phyloP scores from a whole-genome alignment of 768 basidiomycete genomes.

The Naganishia randhawae region DNA sequence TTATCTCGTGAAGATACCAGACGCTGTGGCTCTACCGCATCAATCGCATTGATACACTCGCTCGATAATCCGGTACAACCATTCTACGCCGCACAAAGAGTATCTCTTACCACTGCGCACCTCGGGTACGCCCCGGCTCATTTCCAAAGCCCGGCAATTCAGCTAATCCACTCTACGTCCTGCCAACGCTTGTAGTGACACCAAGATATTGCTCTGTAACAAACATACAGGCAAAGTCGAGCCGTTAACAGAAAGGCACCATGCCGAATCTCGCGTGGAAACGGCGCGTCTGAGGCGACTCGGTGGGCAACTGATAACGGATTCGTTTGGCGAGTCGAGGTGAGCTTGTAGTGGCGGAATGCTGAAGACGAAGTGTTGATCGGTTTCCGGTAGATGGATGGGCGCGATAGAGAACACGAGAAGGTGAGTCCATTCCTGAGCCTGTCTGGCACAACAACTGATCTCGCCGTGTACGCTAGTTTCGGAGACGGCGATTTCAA shows the following conservation, averaged over 20 bases:
- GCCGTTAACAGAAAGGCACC: constrained; percentile 90
- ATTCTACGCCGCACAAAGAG: constrained; percentile 71
- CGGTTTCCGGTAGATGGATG: constrained; percentile 67
- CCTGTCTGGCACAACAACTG: neutral
- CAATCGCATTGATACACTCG: constrained; percentile 84
- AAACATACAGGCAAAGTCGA: constrained; percentile 68
- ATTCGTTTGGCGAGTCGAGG: constrained; percentile 90
- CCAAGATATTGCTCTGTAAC: constrained; percentile 76
- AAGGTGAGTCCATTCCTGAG: constrained; percentile 56
- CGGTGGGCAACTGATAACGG: constrained; percentile 82
- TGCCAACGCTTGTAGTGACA: constrained; percentile 61
- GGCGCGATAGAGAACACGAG: constrained; percentile 88
- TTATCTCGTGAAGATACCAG: constrained; percentile 67
- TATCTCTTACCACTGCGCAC: constrained; percentile 85
- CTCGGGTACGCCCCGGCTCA: constrained; percentile 63
- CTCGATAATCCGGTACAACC: constrained; percentile 71
- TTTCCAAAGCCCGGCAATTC: neutral
- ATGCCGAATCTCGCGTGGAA: constrained; percentile 86
- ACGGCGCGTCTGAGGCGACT: constrained; percentile 76
- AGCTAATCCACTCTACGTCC: neutral
- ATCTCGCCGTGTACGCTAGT: constrained; percentile 52
- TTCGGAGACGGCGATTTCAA: constrained; percentile 87
- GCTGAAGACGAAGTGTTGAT: constrained; percentile 1
- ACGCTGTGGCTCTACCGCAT: constrained; percentile 83
- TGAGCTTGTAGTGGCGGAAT: constrained; percentile 41